Base-by-base conservation (phyloP, 2,329 filamentous ascomycete genomes). In the Botrytis elliptica region DNA sequence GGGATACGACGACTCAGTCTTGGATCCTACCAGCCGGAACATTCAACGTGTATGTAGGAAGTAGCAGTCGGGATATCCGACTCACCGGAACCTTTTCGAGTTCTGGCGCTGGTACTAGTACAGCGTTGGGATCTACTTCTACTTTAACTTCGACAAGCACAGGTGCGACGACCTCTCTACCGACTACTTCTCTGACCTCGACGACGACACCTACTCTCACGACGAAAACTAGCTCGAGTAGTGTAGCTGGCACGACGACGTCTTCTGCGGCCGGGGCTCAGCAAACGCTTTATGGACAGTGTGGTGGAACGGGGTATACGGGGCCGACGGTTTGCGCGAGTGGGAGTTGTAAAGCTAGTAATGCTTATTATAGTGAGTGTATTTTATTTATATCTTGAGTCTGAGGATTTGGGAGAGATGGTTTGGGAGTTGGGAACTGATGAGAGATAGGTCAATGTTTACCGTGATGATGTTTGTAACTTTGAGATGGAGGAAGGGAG, bases 1-100 rank as follows among this genome's bases (percentile, higher is more conserved):
- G 90, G 90, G 88, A 92, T 78, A 86, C 88, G 6, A 82, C 80
- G 0, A 81, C 81, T 20, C 89, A 91, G 82, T 83, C 85, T 72
- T 92, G 91, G 90, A 81, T 84, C 9, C 71, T 89, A 12, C 84
- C 77, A 0, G 72, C 36, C 16, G 78, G 78, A 1, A 72, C 25
- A 0, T 79, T 78, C 46, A 72, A 29, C 12, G 74, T 79, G 16
- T 75, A 38, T 59, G 77, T 80, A 10, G 79, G 79, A 0, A 75
- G 74, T 22, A 80, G 79, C 55, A 77, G 75, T 59, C 76, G 78
- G 55, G 79, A 79, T 77, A 69, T 79, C 3, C 75, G 79, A 60
- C 63, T 78, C 29, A 73, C 49, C 22, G 79, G 78, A 16, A 76
- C 74, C 2, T 52, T 73, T 49, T 38, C 36, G 20, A 25, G 20